Conservation (phyloP, 306 rosid species). For the Castanea crenata region DNA sequence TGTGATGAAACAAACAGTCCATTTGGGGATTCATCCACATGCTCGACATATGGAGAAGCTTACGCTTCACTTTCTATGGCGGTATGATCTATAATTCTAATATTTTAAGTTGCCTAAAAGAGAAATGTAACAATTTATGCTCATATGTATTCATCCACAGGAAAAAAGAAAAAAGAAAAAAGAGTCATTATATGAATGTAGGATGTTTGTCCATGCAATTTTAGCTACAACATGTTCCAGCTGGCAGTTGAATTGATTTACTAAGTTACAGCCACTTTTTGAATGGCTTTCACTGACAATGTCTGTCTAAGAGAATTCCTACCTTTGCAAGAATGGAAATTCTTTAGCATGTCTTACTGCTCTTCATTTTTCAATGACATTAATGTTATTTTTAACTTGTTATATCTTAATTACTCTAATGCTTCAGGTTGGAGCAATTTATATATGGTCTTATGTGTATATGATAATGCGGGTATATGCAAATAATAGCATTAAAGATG, state of each 20-base stretch:
- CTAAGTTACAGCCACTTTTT: not conserved
- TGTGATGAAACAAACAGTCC: slow-evolving; percentile 5
- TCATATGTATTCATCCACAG: not conserved
- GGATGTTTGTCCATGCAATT: not conserved
- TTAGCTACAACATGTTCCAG: not conserved
- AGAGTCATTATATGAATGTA: not conserved
- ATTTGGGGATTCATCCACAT: slow-evolving; percentile 12
- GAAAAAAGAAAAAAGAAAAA: not conserved
- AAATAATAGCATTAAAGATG: not conserved
- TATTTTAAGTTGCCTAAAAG: not conserved
- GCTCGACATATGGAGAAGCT: slow-evolving; percentile 2
- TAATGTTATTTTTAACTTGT: not conserved
- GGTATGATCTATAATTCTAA: not conserved
- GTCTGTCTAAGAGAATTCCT: not conserved
- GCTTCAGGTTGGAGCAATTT: slow-evolving; percentile 7
- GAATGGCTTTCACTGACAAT: not conserved
- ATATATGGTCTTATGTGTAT: slow-evolving; percentile 1
- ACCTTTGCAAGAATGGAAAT: not conserved
- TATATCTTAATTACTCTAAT: not conserved
- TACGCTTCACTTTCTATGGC: slow-evolving; percentile 10
- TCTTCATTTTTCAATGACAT: not conserved
- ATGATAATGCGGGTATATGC: not conserved
- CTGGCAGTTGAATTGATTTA: not conserved
- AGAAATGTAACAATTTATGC: not conserved
- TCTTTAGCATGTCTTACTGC: not conserved